phyloP scores from a whole-genome alignment of 164 flowering plant species.

The Aristolochia fimbriata region DNA sequence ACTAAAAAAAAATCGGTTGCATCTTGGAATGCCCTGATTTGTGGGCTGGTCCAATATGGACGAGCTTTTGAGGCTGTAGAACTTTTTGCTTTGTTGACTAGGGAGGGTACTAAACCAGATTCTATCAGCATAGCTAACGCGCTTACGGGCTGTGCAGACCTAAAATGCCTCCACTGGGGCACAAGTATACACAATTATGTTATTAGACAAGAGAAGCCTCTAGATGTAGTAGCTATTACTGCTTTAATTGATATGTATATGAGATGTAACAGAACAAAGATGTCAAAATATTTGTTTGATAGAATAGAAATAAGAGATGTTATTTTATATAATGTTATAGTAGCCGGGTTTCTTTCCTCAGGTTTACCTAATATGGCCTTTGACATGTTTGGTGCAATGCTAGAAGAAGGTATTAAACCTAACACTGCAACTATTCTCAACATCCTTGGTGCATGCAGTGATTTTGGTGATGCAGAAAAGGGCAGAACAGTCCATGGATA shows the following conservation, averaged over 20 bases:
- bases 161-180: conserved; percentile 29
- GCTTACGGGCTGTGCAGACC: conserved; percentile 34
- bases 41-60: conserved; percentile 26
- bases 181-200: conserved; percentile 42
- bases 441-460: conserved; percentile 29
- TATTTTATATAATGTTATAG: conserved; percentile 31
- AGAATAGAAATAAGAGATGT: conserved; percentile 21
- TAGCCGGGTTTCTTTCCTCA: conserved; percentile 31
- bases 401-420: conserved; percentile 23
- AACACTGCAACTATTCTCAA: conserved; percentile 26
- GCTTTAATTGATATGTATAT: conserved; percentile 49
- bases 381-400: conserved; percentile 21
- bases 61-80: conserved; percentile 23
- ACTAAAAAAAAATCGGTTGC: conserved; percentile 12
- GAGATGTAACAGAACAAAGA: conserved; percentile 23
- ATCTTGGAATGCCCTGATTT: conserved; percentile 39
- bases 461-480: conserved; percentile 19
- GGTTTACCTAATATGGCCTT: conserved; percentile 22
- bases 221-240: conserved; percentile 35
- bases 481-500: conserved; percentile 41
- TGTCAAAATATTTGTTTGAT: conserved; percentile 29
- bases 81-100: conserved; percentile 21
- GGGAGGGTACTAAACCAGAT: conserved; percentile 21
- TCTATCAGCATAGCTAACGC: conserved; percentile 36
- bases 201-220: conserved; percentile 22